Base-by-base conservation (phyloP, 148 eudicot genomes). In the Dianthus caryophyllus region DNA sequence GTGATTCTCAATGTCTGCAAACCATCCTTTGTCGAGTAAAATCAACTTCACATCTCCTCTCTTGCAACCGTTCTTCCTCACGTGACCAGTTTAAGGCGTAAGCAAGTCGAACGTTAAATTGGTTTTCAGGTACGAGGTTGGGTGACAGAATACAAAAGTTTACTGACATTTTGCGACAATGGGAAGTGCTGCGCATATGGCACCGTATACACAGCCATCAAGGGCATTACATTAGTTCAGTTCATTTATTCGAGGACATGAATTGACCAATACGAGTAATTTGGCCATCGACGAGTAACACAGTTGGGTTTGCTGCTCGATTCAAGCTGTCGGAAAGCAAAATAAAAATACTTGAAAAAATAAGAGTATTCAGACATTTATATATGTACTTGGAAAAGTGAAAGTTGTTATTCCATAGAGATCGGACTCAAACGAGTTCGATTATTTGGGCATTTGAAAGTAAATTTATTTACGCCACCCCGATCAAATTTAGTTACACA, bases 141-240 rank as follows among this genome's bases (percentile, higher is more conserved):
- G 98, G 74, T 68, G 20, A 90, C 90, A 0, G 96, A 93, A 74
- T 93, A 93, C 55, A 96, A 96, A 59, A 79, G 84, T 54, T n/a
- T 84, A 56, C 70, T 89, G 49, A 93, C 95, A 0, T 93, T n/a
- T 89, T 73, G 96, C 97, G 0, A 93, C 98, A 0, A 96, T 93
- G 24, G 84, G 98, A 65, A 96, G 96, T 39, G 98, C 98, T 51
- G 88, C 98, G 67, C 98, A 90, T 81, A 93, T 93, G 98, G 98
- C 90, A n/a, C 98, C 98, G 6, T 89, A 89, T 72, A 79, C 98
- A 39, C 98, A 93, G 71, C 95, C 98, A 30, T 81, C 95, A 64
- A 83, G 98, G 65, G 98, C 98, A 49, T 73, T 93, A 77, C 97
- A 93, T 58, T 82, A 90, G 25, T 94, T 94, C 85, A 90, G 92